phyloP scores from a whole-genome alignment of 202 grass and related monocot genomes.

The Panicum virgatum region DNA sequence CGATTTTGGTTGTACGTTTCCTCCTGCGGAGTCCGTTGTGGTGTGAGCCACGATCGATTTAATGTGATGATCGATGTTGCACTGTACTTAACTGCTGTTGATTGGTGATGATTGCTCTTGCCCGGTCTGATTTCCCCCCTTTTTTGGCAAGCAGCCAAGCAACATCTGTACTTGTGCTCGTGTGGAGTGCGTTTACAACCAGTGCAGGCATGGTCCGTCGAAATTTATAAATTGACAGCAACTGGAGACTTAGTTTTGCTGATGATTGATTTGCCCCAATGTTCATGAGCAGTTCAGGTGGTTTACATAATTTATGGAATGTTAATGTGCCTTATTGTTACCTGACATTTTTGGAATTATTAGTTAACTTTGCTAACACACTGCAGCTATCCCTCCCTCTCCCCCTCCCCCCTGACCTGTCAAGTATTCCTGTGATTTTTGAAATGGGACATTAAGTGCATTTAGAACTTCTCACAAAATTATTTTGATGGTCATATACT shows the following conservation, averaged over 20 bases:
- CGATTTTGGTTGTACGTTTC: neutral
- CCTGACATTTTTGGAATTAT: neutral
- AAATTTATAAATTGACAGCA: neutral
- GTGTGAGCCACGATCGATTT: neutral
- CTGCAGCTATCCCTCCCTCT: no score
- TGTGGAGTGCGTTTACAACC: neutral
- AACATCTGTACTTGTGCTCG: neutral
- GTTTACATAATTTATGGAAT: neutral
- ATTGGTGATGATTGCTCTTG: neutral
- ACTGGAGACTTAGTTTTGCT: neutral
- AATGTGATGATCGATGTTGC: neutral
- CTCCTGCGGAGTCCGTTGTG: neutral
- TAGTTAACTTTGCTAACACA: neutral
- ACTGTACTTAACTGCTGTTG: neutral
- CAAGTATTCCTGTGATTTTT: neutral
- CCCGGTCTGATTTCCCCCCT: neutral
- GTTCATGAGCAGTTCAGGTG: neutral
- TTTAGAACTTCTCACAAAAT: neutral
- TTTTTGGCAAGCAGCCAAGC: neutral
- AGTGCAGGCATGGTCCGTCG: neutral
- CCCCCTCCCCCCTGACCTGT: no score
- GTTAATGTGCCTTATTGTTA: neutral
- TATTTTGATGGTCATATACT: neutral
- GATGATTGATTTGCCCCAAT: neutral
- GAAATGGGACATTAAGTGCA: constrained; percentile 4